Evolutionary conservation across 331 rosid genomes (phyloP), one percentile per base, ranked within the genome.

Genomic region (Quercus tomentella): DNA sequence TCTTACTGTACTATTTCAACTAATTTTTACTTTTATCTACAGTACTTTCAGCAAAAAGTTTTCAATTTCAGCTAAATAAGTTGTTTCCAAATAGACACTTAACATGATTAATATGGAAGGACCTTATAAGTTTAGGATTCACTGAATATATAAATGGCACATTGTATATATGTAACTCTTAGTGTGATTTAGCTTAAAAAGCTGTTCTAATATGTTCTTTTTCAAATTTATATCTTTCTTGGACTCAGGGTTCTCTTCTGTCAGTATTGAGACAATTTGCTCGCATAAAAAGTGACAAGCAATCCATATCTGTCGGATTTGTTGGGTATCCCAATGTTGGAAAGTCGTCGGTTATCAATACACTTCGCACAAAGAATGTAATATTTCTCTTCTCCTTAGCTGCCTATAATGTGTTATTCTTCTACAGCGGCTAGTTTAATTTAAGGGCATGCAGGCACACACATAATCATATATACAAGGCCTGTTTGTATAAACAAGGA

Each of bases 301-400:
- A 95, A 87, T 92, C 98, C 22, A 93, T 95, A 81, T 93, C 98
- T 41, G 97, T 95, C 45, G 99, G 99, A 86, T 95, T 95, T 57
- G 85, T 95, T 83, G 98, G 99, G 63, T 95, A 91, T 86, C 98
- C 99, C 72, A 95, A 95, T 83, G 99, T 95, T 69, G 98, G 99
- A 74, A 95, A 93, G 88, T 95, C 99, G 73, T 95, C 98, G 4
- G 97, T 95, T 75, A 93, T 95, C 69, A 95, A 93, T 84, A 95
- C 97, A 28, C 77, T 95, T 77, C 94, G 97, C 21, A 91, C 97
- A 0, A 93, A 95, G 85, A 93, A 84, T 88, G 99, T 91, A 91
- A 87, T 23, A 17, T 62, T 25, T 5, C 58, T 84, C 69, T 79
- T 84, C 80, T 80, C 76, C 61, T 63, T 75, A 35, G 23, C 60